These are phyloP conservation scores for Cryptococcus sp. DNA, from an alignment of 1,284 basidiomycete genomes.

Conservation along the genomic window DNA sequence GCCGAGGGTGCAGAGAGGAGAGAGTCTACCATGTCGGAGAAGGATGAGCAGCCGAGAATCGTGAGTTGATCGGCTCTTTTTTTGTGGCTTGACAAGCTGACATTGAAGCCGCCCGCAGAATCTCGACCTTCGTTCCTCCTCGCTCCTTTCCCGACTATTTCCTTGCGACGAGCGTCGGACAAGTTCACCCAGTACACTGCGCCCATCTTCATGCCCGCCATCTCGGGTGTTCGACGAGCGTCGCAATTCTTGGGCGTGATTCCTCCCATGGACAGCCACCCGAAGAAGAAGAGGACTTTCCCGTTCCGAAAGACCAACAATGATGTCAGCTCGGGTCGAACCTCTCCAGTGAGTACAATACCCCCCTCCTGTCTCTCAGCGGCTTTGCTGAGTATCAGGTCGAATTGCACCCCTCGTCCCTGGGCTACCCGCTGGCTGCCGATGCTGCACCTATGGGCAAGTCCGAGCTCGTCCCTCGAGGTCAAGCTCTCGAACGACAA, in stretches of 20 bases:
- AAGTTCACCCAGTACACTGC: neutral
- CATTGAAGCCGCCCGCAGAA: neutral
- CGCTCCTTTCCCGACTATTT: slow-evolving; percentile 5
- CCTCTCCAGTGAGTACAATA: neutral
- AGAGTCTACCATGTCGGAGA: neutral
- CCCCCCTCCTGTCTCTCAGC: neutral
- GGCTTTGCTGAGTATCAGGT: neutral
- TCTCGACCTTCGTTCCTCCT: slow-evolving; percentile 3
- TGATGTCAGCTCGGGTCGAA: neutral
- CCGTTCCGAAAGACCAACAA: neutral
- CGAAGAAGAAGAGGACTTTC: neutral
- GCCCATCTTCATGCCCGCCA: slow-evolving; percentile 1
- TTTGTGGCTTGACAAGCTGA: neutral
- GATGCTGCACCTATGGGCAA: slow-evolving; percentile 1
- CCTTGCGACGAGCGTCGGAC: slow-evolving; percentile 2
- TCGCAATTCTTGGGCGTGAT: slow-evolving; percentile 3
- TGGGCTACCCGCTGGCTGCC: slow-evolving; percentile 1
- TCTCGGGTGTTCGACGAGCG: slow-evolving; percentile 4
- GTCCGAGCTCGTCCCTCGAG: neutral
- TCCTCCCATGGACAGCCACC: neutral
- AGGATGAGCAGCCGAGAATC: neutral
- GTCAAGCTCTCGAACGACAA: neutral
- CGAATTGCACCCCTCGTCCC: slow-evolving; percentile 5
- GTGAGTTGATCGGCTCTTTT: neutral
- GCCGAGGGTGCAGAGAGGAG: neutral